Conservation (phyloP, 371 early-diverging fungal species). For the Coemansia linderi region DNA sequence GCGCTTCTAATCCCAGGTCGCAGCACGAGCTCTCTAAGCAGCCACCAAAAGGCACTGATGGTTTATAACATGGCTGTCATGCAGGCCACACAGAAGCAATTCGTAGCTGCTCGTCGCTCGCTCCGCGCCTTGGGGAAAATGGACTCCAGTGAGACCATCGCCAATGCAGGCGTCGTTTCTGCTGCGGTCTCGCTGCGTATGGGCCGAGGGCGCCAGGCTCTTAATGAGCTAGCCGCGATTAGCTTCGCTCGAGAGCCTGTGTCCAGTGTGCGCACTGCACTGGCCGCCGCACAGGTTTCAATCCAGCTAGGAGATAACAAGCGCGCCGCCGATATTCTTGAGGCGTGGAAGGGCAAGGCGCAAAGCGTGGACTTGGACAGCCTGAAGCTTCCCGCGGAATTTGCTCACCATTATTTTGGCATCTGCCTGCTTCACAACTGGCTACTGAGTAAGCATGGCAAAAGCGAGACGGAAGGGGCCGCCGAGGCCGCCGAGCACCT, state of each 20-base stretch:
- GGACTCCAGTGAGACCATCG: neutral
- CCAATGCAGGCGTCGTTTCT: slow-evolving; percentile 24
- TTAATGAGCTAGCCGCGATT: slow-evolving; percentile 29
- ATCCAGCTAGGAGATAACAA: slow-evolving; percentile 17
- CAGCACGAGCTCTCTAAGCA: slow-evolving; percentile 15
- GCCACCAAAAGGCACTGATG: slow-evolving; percentile 36
- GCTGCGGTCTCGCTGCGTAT: slow-evolving; percentile 27
- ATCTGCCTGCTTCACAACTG: slow-evolving; percentile 20
- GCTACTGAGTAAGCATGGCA: slow-evolving; percentile 3
- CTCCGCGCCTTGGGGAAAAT: slow-evolving; percentile 18
- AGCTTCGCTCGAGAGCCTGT: slow-evolving; percentile 12
- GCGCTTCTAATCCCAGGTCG: slow-evolving; percentile 29
- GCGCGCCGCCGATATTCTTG: slow-evolving; percentile 20
- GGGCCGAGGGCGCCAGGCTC: slow-evolving; percentile 17
- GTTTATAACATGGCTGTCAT: slow-evolving; percentile 40
- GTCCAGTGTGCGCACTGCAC: slow-evolving; percentile 11
- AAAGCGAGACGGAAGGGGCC: neutral
- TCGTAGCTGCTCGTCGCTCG: slow-evolving; percentile 26
- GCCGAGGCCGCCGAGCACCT: slow-evolving; percentile 26
- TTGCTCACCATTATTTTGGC: slow-evolving; percentile 43
- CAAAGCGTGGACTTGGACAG: slow-evolving; percentile 10
- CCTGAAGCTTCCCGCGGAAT: slow-evolving; percentile 10
- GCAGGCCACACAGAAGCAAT: slow-evolving; percentile 30
- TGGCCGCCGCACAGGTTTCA: slow-evolving; percentile 41
- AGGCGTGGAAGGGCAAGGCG: slow-evolving; percentile 31